Base-by-base conservation (phyloP, 345 rosid genomes). In the Corymbia maculata region DNA sequence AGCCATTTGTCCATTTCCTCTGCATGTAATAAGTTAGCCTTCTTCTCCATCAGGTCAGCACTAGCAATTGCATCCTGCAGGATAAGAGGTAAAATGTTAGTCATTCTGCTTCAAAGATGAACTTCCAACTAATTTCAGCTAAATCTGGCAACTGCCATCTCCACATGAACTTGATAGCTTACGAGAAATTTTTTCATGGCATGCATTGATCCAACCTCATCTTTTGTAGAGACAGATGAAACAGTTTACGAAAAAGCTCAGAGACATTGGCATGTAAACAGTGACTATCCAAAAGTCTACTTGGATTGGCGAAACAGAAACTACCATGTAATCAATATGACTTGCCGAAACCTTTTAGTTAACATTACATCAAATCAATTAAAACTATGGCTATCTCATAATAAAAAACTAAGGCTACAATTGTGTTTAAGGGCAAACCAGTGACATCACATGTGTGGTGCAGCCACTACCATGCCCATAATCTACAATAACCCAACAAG, bases 1-100 rank as follows among this genome's bases (percentile, higher is more conserved):
- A 93, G 88, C 98, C 98, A 96, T 88, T 90, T 91, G 36, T 86
- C 95, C 90, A 91, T 91, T 92, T 94, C 93, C 88, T 94, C 90
- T 36, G 92, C 88, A 88, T 92, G 91, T 59, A 89, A 89, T 9
- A 88, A 88, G 51, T 92, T 92, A 36, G 96, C 95, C 82, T 92
- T 92, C 88, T 89, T 91, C 86, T 92, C 89, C 85, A 95, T 89
- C 28, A 89, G 86, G 89, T 92, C 95, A 13, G 98, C 97, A 47
- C 91, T 90, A 57, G 64, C 87, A 90, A 89, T 91, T 13, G 98
- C 95, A 92, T 94, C 98, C 98, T 97, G 90, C 30, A 86, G 22
- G 88, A 90, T 24, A 47, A 47, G 70, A 75, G 87, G 19, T 22
- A 51, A 70, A 57, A 51, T 49, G 32, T 89, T 85, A 87, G 87